These are phyloP conservation scores for Dalbergia cochinchinensis DNA, from an alignment of 306 rosid genomes.

Conservation along the genomic window DNA sequence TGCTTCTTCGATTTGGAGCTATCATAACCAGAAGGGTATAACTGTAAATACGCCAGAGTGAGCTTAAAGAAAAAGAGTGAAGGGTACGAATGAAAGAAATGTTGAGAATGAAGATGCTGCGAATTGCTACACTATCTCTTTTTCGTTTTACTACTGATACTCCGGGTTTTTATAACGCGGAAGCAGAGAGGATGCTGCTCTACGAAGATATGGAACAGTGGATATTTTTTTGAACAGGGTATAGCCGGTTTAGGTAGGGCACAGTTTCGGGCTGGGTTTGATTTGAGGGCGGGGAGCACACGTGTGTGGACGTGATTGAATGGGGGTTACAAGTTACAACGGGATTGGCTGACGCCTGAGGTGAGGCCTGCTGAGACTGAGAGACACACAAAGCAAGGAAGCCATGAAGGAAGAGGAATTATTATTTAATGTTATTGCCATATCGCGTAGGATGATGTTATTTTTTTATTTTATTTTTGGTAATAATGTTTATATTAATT, in stretches of 20 bases:
- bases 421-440: no score
- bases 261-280: neutral
- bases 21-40: slow-evolving; percentile 59
- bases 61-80: neutral
- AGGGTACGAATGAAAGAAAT: no score
- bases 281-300: slow-evolving; percentile 5
- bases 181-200: neutral
- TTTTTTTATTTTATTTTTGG: no score
- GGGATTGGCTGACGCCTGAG: neutral
- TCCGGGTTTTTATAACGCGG: neutral
- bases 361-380: neutral
- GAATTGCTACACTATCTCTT: neutral
- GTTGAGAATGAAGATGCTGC: neutral
- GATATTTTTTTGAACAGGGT: neutral
- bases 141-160: neutral
- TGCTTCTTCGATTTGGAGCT: slow-evolving; percentile 45
- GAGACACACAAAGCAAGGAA: neutral
- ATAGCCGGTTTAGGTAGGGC: neutral
- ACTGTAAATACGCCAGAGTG: slow-evolving; percentile 31
- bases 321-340: neutral
- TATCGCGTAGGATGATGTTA: no score
- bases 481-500: no score
- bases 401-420: neutral
- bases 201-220: neutral
- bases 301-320: slow-evolving; percentile 26